These are phyloP conservation scores for Bipolaris victoriae DNA, from an alignment of 2,329 filamentous ascomycete species.

Conservation along the genomic window DNA sequence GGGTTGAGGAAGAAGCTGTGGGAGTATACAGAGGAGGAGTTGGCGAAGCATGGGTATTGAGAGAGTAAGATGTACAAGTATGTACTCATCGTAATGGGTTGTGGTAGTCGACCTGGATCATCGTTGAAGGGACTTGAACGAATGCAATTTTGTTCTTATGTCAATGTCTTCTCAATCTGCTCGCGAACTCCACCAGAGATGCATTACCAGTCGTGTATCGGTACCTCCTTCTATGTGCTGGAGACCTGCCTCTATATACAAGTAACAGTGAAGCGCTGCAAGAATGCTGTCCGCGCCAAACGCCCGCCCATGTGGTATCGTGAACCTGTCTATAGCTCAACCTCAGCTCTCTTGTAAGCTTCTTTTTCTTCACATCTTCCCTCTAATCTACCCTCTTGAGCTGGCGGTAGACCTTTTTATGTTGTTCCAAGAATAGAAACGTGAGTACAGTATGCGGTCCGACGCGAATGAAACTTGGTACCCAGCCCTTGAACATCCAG, in stretches of 20 bases:
- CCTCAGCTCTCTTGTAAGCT: neutral
- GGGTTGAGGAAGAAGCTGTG: conserved; percentile 47
- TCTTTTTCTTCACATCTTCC: neutral
- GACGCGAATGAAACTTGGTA: conserved; percentile 73
- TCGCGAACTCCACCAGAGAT: neutral
- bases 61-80: too few relatives aligned
- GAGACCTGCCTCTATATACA: neutral
- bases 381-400: conserved; percentile 22
- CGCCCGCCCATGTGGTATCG: conserved; percentile 10
- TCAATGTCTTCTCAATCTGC: neutral
- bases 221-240: neutral
- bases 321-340: neutral
- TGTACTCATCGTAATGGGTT: neutral
- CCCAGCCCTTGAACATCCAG: conserved; percentile 92
- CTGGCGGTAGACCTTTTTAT: conserved; percentile 74
- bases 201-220: neutral
- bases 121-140: too few relatives aligned
- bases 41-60: conserved; percentile 42
- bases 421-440: conserved; percentile 84
- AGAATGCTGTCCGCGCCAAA: conserved; percentile 6
- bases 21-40: conserved; percentile 48
- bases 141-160: neutral
- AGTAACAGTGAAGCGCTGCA: conserved; percentile 3
- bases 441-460: conserved; percentile 84
- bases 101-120: neutral